Base-by-base conservation (phyloP, 495 filamentous ascomycete species). In the Darksidea phi region DNA sequence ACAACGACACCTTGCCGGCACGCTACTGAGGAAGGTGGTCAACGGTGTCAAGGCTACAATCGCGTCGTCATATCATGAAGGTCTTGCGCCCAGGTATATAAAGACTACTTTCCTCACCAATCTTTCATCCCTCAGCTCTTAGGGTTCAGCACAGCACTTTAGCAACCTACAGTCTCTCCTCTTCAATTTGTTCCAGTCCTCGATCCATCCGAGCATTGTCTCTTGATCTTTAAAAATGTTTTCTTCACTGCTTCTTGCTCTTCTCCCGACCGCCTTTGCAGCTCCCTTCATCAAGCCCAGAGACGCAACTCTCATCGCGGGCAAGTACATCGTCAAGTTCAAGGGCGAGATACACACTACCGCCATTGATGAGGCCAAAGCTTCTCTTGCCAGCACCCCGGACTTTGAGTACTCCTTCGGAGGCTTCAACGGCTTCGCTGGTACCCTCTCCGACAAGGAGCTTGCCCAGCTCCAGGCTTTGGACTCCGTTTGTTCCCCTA, bases 261-360 rank as follows among this genome's bases (percentile, higher is more conserved):
- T 61, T 24, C 21, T 69, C 34, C 67, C 67, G 18, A 36, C 43
- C 43, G 67, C 61, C 41, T 48, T 70, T n/a, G 67, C 60, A 17
- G 67, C 67, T 42, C 67, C 67, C 15, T 42, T 66, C 57, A 53
- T 70, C 57, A 64, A 26, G 23, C 62, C 64, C 11, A 25, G 67
- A 15, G 65, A 20, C n/a, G 38, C 28, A 15, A 10, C 46, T 6
- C 43, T 68, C 32, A 52, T 68, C 20, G 64, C 67, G 3, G 65
- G 61, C 54, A 70, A 70, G 51, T 70, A 65, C 57, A 70, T 70
- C 34, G 65, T 68, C 65, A 64, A 66, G 61, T 36, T 70, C 21
- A 67, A 67, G 49, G 13, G 41, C n/a, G 57, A 55, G 24, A 52
- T 48, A 1, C 42, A 54, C n/a, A 42, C 59, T 5, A 36, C 36